These are phyloP conservation scores for Phytophthora idaei DNA, from an alignment of 352 stramenopile species.

Conservation along the genomic window DNA sequence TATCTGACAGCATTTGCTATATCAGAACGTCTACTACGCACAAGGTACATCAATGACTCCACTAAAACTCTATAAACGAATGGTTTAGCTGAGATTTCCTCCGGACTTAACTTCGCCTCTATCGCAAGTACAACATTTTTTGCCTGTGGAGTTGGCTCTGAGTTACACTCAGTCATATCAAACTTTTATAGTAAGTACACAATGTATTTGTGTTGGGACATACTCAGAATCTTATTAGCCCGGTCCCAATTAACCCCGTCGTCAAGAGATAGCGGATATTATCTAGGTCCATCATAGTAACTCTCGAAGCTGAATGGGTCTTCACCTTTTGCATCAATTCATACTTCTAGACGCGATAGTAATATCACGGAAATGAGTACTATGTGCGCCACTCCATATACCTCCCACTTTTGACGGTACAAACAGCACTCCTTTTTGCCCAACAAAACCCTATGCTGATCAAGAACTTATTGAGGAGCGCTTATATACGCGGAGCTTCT, in stretches of 20 bases:
- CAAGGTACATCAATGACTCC: constrained; percentile 1
- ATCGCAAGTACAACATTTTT: neutral
- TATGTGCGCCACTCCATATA: no score
- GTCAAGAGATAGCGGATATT: constrained; percentile 4
- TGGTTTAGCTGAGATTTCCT: constrained; percentile 4
- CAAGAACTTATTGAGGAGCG: constrained; percentile 8
- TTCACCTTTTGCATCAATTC: no score
- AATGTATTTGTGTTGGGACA: constrained; percentile 11
- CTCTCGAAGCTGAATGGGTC: neutral
- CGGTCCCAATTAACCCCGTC: neutral
- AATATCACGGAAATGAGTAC: no score
- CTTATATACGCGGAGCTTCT: constrained; percentile 1
- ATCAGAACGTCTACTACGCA: neutral
- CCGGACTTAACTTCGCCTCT: neutral
- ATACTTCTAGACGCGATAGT: no score
- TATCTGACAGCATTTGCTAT: neutral
- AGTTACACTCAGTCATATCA: constrained; percentile 11
- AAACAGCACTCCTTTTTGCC: constrained; percentile 6
- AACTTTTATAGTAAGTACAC: constrained; percentile 15
- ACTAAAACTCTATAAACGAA: constrained; percentile 15
- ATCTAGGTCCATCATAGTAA: constrained; percentile 6
- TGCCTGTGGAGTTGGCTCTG: neutral
- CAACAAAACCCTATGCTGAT: constrained; percentile 9
- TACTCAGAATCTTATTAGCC: neutral
- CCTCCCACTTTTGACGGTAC: constrained; percentile 4